phyloP scores from a whole-genome alignment of 139 green algal species.

The Protoeuglena noctilucae region DNA sequence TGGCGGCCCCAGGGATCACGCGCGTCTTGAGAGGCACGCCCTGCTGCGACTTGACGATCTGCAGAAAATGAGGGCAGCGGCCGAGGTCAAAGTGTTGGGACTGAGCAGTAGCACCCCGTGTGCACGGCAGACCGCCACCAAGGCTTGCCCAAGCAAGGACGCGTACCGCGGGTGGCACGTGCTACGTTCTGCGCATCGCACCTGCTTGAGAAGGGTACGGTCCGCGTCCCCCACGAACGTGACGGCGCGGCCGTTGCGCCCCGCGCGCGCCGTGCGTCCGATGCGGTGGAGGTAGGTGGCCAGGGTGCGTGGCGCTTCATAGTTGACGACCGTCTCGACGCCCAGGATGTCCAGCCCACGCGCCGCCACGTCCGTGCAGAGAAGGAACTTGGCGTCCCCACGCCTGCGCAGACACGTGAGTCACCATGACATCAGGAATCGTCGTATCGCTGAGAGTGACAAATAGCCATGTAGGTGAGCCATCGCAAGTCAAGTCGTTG shows the following conservation, averaged over 20 bases:
- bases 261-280: slow-evolving; percentile 82
- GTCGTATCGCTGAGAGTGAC: too few species aligned
- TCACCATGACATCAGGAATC: too few species aligned
- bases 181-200: too few species aligned
- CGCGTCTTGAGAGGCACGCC: slow-evolving; percentile 61
- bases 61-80: too few species aligned
- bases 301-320: slow-evolving; percentile 30
- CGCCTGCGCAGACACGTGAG: too few species aligned
- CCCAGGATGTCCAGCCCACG: slow-evolving; percentile 89
- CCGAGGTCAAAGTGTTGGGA: neutral
- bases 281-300: slow-evolving; percentile 64
- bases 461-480: too few species aligned
- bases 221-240: slow-evolving; percentile 74
- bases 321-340: slow-evolving; percentile 73
- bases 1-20: slow-evolving; percentile 29
- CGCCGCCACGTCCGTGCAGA: slow-evolving; percentile 78
- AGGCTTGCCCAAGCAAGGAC: too few species aligned
- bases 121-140: too few species aligned
- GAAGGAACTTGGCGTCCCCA: slow-evolving; percentile 45
- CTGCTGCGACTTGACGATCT: slow-evolving; percentile 57
- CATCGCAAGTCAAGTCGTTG: too few species aligned
- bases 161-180: too few species aligned
- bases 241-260: slow-evolving; percentile 53
- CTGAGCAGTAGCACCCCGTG: neutral
- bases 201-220: slow-evolving; percentile 64